Percentiles rank a stretch among this genome's conserved stretches.
Evolutionary conservation across 169 alveolate genomes (phyloP).

Genomic region (Eimeria praecox): DNA sequence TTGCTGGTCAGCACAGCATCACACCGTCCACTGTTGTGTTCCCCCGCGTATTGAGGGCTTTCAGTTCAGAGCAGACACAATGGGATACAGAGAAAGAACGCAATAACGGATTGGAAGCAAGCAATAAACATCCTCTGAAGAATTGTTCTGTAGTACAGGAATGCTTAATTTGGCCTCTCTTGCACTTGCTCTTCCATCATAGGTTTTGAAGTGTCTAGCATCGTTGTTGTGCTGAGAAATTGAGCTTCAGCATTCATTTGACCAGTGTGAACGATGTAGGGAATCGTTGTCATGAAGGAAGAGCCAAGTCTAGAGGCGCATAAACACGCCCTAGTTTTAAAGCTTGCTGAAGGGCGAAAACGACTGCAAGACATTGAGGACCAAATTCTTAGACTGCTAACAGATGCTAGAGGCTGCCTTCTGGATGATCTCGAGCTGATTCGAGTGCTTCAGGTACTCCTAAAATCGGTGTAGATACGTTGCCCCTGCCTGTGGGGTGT

Average conservation of each 20-base stretch:
- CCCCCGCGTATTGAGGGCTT: constrained; percentile 90
- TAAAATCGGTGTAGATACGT: constrained; percentile 88
- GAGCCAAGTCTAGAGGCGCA: constrained; percentile 94
- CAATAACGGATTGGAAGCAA: neutral
- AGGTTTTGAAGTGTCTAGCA: neutral
- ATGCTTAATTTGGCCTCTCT: neutral
- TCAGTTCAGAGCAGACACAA: neutral
- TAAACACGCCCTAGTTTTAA: constrained; percentile 93
- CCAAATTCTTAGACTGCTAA: constrained; percentile 93
- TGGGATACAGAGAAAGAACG: neutral
- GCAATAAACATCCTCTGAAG: neutral
- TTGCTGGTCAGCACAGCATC: constrained; percentile 94
- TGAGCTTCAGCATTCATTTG: neutral
- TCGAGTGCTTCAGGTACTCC: constrained; percentile 89
- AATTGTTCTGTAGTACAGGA: neutral
- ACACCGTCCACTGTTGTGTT: constrained; percentile 80
- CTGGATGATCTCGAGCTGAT: constrained; percentile 96
- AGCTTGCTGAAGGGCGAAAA: constrained; percentile 94
- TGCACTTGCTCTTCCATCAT: neutral
- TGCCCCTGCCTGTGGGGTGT: constrained; percentile 92
- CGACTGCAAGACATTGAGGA: constrained; percentile 95
- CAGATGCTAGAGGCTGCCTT: constrained; percentile 94
- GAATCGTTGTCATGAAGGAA: constrained; percentile 94
- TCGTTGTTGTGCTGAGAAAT: neutral
- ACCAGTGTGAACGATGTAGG: constrained; percentile 81